Base-by-base conservation (phyloP, 805 yeast species). In the Ogataea siamensis region DNA sequence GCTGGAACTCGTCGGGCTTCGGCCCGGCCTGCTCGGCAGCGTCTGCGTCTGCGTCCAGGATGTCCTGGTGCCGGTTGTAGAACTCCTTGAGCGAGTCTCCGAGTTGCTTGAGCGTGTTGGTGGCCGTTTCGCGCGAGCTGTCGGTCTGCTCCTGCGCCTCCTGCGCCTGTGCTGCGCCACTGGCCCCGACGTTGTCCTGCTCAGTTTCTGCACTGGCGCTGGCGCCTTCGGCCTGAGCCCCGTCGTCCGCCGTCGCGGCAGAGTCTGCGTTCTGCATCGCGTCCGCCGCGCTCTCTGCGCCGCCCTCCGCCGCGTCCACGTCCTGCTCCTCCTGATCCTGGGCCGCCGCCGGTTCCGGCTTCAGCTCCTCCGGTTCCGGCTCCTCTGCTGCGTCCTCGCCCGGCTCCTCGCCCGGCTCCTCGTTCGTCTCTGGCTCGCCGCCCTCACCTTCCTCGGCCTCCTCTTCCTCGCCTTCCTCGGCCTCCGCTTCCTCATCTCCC, bases 11-110 rank as follows among this genome's bases (percentile, higher is more conserved):
- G 54, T 87, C 95, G 0, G 94, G 89, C 34, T 79, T 73, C 44
- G 78, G 82, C 42, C 75, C 80, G 9, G 80, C 78, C 37, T 75
- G 72, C 9, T 80, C 79, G 17, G 57, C 65, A 30, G 73, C 67
- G 19, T 67, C 67, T 27, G 77, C 78, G 35, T 74, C 76, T 7
- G 85, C 77, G 47, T 86, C 89, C 48, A 80, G 71, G 44, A 93
- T 91, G 51, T 88, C 96, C 58, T 86, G 87, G 46, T 84, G 80
- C 51, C 96, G 83, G 57, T 87, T 83, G 57, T 91, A 94, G 64
- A 84, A 91, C 55, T 89, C 96, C 51, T 91, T 86, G 64, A 89
- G 58, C 1, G 95, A 77, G 61, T 89, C 97, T 36, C 99, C 98
- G 10, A 93, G 71, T 57, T 88, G 88, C 58, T 85, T 85, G 62